phyloP scores from a whole-genome alignment of 73 alveolate genomes.

The Paramecium caudatum region DNA sequence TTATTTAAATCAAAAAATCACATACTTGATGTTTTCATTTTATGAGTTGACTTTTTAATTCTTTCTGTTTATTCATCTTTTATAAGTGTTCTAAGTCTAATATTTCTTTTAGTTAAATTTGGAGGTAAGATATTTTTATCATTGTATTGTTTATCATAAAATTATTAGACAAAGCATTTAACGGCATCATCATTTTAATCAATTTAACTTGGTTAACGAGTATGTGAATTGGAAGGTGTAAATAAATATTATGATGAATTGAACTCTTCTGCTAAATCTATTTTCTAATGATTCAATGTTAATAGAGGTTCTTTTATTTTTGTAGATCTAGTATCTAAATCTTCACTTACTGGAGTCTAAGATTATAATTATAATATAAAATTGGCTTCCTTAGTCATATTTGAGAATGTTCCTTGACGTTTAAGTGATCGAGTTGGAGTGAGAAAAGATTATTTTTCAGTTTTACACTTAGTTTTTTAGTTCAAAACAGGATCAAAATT shows the following conservation, averaged over 20 bases:
- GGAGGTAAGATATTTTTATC: neutral
- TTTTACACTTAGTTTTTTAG: neutral
- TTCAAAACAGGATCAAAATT: conserved; percentile 12
- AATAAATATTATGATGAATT: conserved; percentile 59
- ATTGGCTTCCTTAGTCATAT: conserved; percentile 13
- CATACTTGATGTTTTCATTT: no score
- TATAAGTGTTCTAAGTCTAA: neutral
- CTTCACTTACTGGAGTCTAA: conserved; percentile 15
- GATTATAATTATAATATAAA: conserved; percentile 18
- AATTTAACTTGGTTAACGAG: conserved; percentile 18
- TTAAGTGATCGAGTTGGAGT: neutral
- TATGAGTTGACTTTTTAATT: no score
- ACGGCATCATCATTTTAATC: conserved; percentile 10
- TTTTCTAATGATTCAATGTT: conserved; percentile 1
- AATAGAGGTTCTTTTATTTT: neutral
- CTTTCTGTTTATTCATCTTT: no score
- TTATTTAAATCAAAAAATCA: no score
- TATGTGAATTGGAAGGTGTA: conserved; percentile 31
- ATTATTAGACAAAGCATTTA: neutral
- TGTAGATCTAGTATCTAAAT: conserved; percentile 9
- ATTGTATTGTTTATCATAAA: conserved; percentile 37
- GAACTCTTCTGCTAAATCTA: conserved; percentile 69
- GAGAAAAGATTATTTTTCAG: neutral
- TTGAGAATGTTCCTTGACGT: neutral
- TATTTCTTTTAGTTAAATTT: conserved; percentile 13